Base-by-base conservation (phyloP, 2,329 filamentous ascomycete species). In the Lecanoromycetidae sp. region DNA sequence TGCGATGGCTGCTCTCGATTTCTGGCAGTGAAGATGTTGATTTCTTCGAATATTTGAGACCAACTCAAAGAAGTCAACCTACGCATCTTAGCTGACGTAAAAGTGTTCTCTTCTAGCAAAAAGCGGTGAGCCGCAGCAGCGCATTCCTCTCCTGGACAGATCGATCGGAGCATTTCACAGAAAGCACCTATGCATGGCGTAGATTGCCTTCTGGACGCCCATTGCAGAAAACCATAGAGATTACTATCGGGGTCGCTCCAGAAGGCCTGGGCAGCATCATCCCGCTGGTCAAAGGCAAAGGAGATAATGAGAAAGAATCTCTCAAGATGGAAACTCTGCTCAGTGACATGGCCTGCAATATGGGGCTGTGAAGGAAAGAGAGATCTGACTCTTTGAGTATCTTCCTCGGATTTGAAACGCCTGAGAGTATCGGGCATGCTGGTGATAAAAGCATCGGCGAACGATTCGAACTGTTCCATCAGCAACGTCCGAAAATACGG, bases 101-200 rank as follows among this genome's bases (percentile, higher is more conserved):
- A 77, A 50, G 25, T 43, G 25, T 83, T 79, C 60, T 98, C 91
- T 56, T 95, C 90, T 2, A 91, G 73, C 13, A 98, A 70, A 59
- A 98, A 98, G 41, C 80, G 79, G 61, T 98, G 90, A 0, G 90
- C 87, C 13, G 84, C 76, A 45, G 82, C 81, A 23, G 91, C 90
- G 57, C 86, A 91, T 44, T 84, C 77, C 45, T 86, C 78, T 44
- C 87, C 87, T 43, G 82, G 80, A 0, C 91, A 86, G 39, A 98
- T 81, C 1, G 88, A 83, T 58, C 87, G 84, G 13, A 98, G 71
- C 80, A 98, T 90, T 61, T 96, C 90, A 63, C 91, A 98, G 57
- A 96, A 98, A 10, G 90, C 88, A 52, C 87, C 91, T 50, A 94
- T 88, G 20, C 94, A 75, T n/a, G 91, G 91, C 0, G 93, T 95